Evolutionary conservation across 768 basidiomycete species (phyloP), one percentile per base, ranked within the genome.

Genomic region (Lactarius trivialis): DNA sequence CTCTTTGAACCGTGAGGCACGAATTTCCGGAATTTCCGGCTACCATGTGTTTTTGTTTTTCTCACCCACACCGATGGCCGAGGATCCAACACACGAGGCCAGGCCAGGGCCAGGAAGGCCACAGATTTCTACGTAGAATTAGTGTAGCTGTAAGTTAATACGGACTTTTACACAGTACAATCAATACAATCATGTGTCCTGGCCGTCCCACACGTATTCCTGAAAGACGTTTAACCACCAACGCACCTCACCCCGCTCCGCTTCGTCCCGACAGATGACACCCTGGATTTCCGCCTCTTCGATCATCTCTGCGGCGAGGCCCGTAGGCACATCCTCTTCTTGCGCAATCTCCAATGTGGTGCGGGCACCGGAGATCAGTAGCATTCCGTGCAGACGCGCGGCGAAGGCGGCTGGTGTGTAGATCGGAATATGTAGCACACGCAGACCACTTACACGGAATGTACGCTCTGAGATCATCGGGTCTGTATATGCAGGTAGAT

Each of bases 401-500:
- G 85, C 75, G 69, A 98, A 94, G 0, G 86, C 80, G 0, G 78
- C 75, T 37, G 81, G 81, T 0, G 86, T 79, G 75, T 86, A 97
- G 1, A 78, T 78, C 4, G 93, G 91, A 1, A 89, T 91, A 73
- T 96, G 91, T 0, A 98, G 78, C 36, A 98, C 91, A 11, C 78
- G 79, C 2, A 97, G 78, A 0, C 89, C 89, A 0, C 90, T 89
- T 8, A 79, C 73, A 2, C 73, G 70, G 70, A 98, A 89, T 4
- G 79, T 81, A 48, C 91, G 84, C 39, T 78, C 76, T 39, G 77
- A 76, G 63, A 98, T 85, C 1, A 84, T 78, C 2, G 91, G 92
- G 15, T 73, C 70, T 0, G 91, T 93, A 69, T 84, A 79, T 1
- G 70, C 64, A 0, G 85, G 79, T 15, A 98, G 78, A 59, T 82